Percentiles rank a stretch among this genome's conserved stretches.
Conservation (phyloP, 345 rosid species). For the Lagerstroemia speciosa region DNA sequence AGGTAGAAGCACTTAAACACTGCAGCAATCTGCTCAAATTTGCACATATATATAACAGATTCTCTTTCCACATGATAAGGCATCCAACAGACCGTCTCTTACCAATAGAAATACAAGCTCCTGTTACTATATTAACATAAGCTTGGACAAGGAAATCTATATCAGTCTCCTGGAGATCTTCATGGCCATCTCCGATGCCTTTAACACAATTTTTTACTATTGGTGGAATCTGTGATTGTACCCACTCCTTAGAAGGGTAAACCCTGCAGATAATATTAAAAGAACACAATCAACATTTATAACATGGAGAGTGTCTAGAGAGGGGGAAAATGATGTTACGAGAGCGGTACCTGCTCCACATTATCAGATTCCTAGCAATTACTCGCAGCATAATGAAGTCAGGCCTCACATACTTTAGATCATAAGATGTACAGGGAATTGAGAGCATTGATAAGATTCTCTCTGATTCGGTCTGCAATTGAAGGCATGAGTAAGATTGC, state of each 20-base stretch:
- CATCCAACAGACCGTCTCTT: conserved; percentile 8
- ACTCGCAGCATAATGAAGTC: conserved; percentile 98
- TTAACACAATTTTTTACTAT: conserved; percentile 54
- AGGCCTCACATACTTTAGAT: conserved; percentile 84
- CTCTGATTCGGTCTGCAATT: conserved; percentile 77
- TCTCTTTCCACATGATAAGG: not conserved
- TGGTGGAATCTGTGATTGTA: conserved; percentile 81
- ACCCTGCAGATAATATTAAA: conserved; percentile 38
- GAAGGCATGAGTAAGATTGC: conserved; percentile 1
- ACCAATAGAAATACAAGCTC: conserved; percentile 95
- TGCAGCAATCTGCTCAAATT: not conserved
- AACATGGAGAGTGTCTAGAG: not conserved
- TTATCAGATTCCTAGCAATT: conserved; percentile 85
- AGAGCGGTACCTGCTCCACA: conserved; percentile 80
- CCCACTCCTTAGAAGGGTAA: conserved; percentile 78
- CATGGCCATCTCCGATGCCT: conserved; percentile 49
- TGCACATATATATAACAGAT: not conserved
- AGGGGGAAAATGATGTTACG: conserved; percentile 3
- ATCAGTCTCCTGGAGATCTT: conserved; percentile 66
- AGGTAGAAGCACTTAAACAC: not conserved
- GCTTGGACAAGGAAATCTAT: conserved; percentile 80
- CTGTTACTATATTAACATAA: conserved; percentile 80
- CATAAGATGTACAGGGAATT: conserved; percentile 76
- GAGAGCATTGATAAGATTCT: conserved; percentile 63
- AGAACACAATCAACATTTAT: not conserved